phyloP scores from a whole-genome alignment of 108 stramenopile genomes.

The Skeletonema grethae region DNA sequence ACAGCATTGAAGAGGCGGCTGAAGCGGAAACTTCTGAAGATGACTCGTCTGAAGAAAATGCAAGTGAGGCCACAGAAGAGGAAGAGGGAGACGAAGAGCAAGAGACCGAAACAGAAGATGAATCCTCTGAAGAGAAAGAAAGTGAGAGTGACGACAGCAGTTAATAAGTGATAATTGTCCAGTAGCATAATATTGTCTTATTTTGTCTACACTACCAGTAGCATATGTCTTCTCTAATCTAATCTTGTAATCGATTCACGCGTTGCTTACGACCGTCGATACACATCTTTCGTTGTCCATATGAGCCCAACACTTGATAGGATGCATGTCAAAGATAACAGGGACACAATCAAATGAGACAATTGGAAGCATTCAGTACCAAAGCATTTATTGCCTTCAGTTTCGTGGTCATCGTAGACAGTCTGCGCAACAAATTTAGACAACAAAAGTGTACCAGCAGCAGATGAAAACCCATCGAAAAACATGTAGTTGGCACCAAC shows the following conservation, averaged over 20 bases:
- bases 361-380: constrained; percentile 64
- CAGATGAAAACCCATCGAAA: constrained; percentile 79
- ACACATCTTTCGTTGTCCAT: constrained; percentile 35
- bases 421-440: constrained; percentile 78
- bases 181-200: too few species aligned
- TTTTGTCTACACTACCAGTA: too few species aligned
- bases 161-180: not conserved
- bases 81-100: not conserved
- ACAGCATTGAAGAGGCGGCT: not conserved
- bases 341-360: constrained; percentile 58
- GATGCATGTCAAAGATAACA: constrained; percentile 56
- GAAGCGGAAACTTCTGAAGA: not conserved
- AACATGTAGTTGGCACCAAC: constrained; percentile 89
- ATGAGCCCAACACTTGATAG: constrained; percentile 48
- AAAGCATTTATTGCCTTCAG: constrained; percentile 53
- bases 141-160: not conserved
- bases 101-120: too few species aligned
- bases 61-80: not conserved
- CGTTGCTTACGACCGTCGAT: constrained; percentile 7
- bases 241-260: not conserved
- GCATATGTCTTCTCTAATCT: too few species aligned
- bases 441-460: constrained; percentile 77
- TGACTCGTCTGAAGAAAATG: not conserved
- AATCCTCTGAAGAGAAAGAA: not conserved
- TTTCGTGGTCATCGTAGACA: constrained; percentile 72